Base-by-base conservation (phyloP, 345 rosid genomes). In the Punica granatum region DNA sequence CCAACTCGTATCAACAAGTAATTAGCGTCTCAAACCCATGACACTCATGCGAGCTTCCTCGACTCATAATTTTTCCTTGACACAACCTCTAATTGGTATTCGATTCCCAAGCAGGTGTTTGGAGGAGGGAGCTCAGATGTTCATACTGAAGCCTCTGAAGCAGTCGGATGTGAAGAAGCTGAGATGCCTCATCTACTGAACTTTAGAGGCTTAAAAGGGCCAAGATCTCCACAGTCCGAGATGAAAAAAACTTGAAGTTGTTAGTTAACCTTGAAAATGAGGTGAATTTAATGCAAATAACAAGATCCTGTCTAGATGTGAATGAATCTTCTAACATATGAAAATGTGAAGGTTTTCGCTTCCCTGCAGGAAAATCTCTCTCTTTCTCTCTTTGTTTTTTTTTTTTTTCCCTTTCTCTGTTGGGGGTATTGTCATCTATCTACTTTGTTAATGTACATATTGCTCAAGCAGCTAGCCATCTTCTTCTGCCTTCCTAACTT, bases 101-200 rank as follows among this genome's bases (percentile, higher is more conserved):
- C n/a, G 41, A 8, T 34, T 4, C 13, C 9, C 30, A 30, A 18
- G 23, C 76, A 86, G 92, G 75, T 92, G 98, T 72, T 76, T 92
- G 69, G 84, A 84, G 61, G 91, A 88, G 70, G 98, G 98, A 53
- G 97, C 98, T 18, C 86, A 92, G 48, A 86, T 84, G 88, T 92
- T 92, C 80, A 84, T 90, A 82, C 80, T 86, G 70, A 92, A 92
- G 86, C 98, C 97, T 0, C 75, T 90, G 64, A 90, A 92, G 66
- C 86, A 72, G 60, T 81, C 93, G 0, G 98, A 92, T 68, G 90
- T 90, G 28, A 78, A 81, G 80, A 80, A 81, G 65, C 64, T 92
- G 51, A 88, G 83, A n/a, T 71, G 80, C 48, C 61, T 56, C 72
- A 81, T 46, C 68, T 89, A 77, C 65, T 81, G 82, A 83, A 74